Percentiles rank a stretch among this genome's conserved stretches.
Evolutionary conservation across 345 rosid genomes (phyloP).

Genomic region (Zanthoxylum bungeanum): DNA sequence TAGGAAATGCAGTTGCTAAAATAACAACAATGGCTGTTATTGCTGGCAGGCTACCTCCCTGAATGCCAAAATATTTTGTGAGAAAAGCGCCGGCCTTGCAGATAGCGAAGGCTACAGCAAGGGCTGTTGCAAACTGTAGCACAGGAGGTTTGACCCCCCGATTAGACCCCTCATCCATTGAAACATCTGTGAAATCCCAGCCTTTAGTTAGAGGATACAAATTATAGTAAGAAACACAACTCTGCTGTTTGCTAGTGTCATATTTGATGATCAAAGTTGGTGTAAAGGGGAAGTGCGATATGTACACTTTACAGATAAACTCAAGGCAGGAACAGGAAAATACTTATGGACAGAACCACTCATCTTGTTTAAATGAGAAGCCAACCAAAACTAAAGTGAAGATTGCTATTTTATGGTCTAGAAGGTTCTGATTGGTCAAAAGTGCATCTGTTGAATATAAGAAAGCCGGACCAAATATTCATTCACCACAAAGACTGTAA

Average conservation of each 20-base stretch:
- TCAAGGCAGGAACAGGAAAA: neutral
- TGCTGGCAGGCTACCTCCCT: slow-evolving; percentile 78
- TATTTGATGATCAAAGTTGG: neutral
- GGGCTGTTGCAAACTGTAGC: slow-evolving; percentile 52
- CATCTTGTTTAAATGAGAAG: neutral
- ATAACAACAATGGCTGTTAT: slow-evolving; percentile 71
- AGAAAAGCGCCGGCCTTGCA: slow-evolving; percentile 64
- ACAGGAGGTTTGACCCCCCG: slow-evolving; percentile 52
- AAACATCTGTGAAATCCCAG: slow-evolving; percentile 35
- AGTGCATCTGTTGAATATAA: neutral
- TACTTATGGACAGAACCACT: neutral
- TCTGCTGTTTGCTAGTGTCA: neutral
- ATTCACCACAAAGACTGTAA: neutral
- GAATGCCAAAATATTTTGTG: slow-evolving; percentile 51
- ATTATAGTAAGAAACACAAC: neutral
- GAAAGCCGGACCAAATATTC: neutral
- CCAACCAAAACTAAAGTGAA: neutral
- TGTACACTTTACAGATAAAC: neutral
- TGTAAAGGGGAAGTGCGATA: neutral
- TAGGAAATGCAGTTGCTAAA: slow-evolving; percentile 70
- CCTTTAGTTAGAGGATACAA: slow-evolving; percentile 1
- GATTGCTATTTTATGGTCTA: neutral
- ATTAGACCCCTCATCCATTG: slow-evolving; percentile 30
- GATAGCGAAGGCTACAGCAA: slow-evolving; percentile 75
- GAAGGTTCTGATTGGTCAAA: neutral